A percentile compares a stretch with the other conserved stretches of the same genome.
Conservation (phyloP, 192 early-diverging fungal genomes). For the Endogone sp. region DNA sequence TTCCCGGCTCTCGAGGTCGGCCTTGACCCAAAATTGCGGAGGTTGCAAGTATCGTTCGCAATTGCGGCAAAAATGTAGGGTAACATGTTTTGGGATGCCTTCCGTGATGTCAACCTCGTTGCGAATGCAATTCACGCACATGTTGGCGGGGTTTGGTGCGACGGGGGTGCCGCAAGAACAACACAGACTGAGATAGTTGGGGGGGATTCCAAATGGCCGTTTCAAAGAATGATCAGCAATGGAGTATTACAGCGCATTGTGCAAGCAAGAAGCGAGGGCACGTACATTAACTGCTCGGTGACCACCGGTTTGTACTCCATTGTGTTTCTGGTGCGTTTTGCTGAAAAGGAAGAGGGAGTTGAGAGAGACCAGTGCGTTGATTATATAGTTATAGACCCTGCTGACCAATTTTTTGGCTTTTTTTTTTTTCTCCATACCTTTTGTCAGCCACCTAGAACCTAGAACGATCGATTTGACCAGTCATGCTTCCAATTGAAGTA, state of each 20-base stretch:
- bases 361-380: too few relatives aligned
- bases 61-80: slow-evolving; percentile 93
- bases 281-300: slow-evolving; percentile 51
- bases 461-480: too few relatives aligned
- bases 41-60: slow-evolving; percentile 98
- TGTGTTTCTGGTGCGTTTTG: too few relatives aligned
- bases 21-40: slow-evolving; percentile 85
- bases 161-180: slow-evolving; percentile 93
- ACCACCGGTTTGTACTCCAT: slow-evolving; percentile 55
- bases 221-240: not conserved
- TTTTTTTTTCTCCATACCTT: too few relatives aligned
- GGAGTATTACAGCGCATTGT: not conserved
- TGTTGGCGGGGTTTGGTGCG: slow-evolving; percentile 95
- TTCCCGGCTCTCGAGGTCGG: slow-evolving; percentile 87
- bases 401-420: too few relatives aligned
- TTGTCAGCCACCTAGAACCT: too few relatives aligned
- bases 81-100: slow-evolving; percentile 96
- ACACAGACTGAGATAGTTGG: slow-evolving; percentile 51
- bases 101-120: slow-evolving; percentile 97
- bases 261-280: not conserved
- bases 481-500: too few relatives aligned
- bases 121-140: slow-evolving; percentile 98
- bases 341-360: too few relatives aligned
- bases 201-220: not conserved
- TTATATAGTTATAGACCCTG: too few relatives aligned